Evolutionary conservation across 1,284 basidiomycete species (phyloP).

Genomic region (Golubevia sp.): DNA sequence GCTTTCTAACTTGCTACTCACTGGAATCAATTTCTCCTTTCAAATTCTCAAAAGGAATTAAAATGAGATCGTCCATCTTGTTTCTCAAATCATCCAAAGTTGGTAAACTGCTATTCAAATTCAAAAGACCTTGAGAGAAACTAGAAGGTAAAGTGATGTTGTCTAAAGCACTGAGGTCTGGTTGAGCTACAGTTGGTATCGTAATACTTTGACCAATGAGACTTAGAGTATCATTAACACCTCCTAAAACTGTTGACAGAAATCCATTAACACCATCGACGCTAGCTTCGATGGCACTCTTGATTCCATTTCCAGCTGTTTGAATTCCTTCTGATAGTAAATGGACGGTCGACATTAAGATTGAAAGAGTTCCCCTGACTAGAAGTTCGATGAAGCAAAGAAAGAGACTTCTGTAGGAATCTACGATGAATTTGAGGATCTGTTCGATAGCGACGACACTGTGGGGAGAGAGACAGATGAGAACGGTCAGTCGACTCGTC

Average conservation of each 20-base stretch:
- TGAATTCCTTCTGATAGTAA: slow-evolving; percentile 72
- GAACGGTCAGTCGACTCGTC: background rate
- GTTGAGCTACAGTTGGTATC: slow-evolving; percentile 20
- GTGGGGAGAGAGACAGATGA: slow-evolving; percentile 66
- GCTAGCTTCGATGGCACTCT: slow-evolving; percentile 69
- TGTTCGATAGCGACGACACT: slow-evolving; percentile 25
- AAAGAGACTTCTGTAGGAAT: slow-evolving; percentile 86
- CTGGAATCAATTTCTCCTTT: slow-evolving; percentile 27
- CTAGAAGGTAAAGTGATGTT: slow-evolving; percentile 82
- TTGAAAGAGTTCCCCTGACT: slow-evolving; percentile 76
- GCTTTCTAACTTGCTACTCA: slow-evolving; percentile 10
- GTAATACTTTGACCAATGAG: slow-evolving; percentile 30
- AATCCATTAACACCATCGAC: slow-evolving; percentile 27
- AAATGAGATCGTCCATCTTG: slow-evolving; percentile 67
- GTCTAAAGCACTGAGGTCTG: slow-evolving; percentile 69
- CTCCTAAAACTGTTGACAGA: slow-evolving; percentile 19
- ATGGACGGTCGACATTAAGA: slow-evolving; percentile 79
- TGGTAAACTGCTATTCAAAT: slow-evolving; percentile 80
- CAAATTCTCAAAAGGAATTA: slow-evolving; percentile 35
- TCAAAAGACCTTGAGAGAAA: slow-evolving; percentile 74
- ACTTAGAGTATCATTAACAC: slow-evolving; percentile 35
- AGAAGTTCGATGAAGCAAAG: slow-evolving; percentile 89
- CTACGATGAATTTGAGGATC: slow-evolving; percentile 73
- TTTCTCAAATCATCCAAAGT: slow-evolving; percentile 76
- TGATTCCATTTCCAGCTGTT: slow-evolving; percentile 72